These are phyloP conservation scores for Solanum hybrid DNA, from an alignment of 305 asterid species.

Conservation along the genomic window DNA sequence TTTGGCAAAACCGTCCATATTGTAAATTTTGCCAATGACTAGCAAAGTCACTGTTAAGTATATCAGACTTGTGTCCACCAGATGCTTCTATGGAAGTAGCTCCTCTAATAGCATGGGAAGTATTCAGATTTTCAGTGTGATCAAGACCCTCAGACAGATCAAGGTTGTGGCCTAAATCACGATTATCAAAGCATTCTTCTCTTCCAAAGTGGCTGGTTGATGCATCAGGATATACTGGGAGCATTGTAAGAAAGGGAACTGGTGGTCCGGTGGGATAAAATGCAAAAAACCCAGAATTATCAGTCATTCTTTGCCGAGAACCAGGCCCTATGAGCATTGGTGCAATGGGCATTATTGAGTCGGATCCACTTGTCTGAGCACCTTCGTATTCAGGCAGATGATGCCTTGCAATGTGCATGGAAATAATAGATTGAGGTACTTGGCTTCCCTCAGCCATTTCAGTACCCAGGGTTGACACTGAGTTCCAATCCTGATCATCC, in stretches of 20 bases:
- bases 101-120: slow-evolving; percentile 39
- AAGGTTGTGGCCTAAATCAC: slow-evolving; percentile 38
- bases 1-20: slow-evolving; percentile 85
- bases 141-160: slow-evolving; percentile 35
- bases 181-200: slow-evolving; percentile 30
- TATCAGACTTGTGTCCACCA: slow-evolving; percentile 58
- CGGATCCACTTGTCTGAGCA: slow-evolving; percentile 77
- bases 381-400: slow-evolving; percentile 43
- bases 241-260: slow-evolving; percentile 88
- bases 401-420: slow-evolving; percentile 26
- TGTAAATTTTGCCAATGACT: slow-evolving; percentile 92
- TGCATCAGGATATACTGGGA: slow-evolving; percentile 65
- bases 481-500: slow-evolving; percentile 58
- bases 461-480: slow-evolving; percentile 27
- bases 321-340: slow-evolving; percentile 76
- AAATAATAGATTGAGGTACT: slow-evolving; percentile 39
- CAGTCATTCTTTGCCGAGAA: slow-evolving; percentile 49
- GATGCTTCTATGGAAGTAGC: slow-evolving; percentile 30
- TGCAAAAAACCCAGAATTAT: slow-evolving; percentile 64
- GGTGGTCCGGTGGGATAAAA: slow-evolving; percentile 98
- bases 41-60: slow-evolving; percentile 78
- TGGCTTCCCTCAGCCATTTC: slow-evolving; percentile 37
- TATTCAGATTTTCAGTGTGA: slow-evolving; percentile 39
- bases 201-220: slow-evolving; percentile 43
- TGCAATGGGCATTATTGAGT: slow-evolving; percentile 48